Conservation (phyloP, 164 flowering plant genomes). For the Berberis vulgaris region DNA sequence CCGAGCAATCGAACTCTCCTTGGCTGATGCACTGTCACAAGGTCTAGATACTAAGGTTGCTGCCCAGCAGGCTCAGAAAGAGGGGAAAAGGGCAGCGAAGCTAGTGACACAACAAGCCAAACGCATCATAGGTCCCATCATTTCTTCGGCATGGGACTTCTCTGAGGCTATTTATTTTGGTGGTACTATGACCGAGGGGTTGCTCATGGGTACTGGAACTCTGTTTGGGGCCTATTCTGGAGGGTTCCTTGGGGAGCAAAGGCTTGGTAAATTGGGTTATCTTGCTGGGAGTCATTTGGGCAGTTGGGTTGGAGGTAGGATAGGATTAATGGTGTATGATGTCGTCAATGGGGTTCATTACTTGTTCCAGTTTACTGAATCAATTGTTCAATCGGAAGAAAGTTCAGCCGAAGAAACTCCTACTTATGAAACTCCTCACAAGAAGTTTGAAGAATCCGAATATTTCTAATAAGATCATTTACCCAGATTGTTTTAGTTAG, state of each 20-base stretch:
- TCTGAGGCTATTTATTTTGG: slow-evolving; percentile 88
- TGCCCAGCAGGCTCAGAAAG: slow-evolving; percentile 64
- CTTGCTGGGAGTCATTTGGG: slow-evolving; percentile 84
- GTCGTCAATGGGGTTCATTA: slow-evolving; percentile 63
- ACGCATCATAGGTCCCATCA: slow-evolving; percentile 82
- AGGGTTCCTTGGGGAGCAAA: slow-evolving; percentile 71
- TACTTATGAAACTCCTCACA: slow-evolving; percentile 12
- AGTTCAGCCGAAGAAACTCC: slow-evolving; percentile 15
- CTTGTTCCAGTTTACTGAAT: slow-evolving; percentile 37
- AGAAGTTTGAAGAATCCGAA: slow-evolving; percentile 2
- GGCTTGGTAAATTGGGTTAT: slow-evolving; percentile 77
- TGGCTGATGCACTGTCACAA: slow-evolving; percentile 62
- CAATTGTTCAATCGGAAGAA: slow-evolving; percentile 33
- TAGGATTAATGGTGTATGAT: slow-evolving; percentile 88
- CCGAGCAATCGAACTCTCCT: slow-evolving; percentile 55
- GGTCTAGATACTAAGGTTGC: slow-evolving; percentile 61
- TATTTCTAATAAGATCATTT: slow-evolving; percentile 3
- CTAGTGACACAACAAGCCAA: slow-evolving; percentile 59
- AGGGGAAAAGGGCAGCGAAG: slow-evolving; percentile 88
- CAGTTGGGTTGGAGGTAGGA: slow-evolving; percentile 85
- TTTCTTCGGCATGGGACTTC: slow-evolving; percentile 92
- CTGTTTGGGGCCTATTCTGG: slow-evolving; percentile 67
- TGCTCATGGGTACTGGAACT: slow-evolving; percentile 81
- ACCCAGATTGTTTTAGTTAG: no score
- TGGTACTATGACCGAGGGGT: slow-evolving; percentile 79